A percentile compares a stretch with the other conserved stretches of the same genome.
Conservation (phyloP, 805 yeast species). For the Blastobotrys attinorum region DNA sequence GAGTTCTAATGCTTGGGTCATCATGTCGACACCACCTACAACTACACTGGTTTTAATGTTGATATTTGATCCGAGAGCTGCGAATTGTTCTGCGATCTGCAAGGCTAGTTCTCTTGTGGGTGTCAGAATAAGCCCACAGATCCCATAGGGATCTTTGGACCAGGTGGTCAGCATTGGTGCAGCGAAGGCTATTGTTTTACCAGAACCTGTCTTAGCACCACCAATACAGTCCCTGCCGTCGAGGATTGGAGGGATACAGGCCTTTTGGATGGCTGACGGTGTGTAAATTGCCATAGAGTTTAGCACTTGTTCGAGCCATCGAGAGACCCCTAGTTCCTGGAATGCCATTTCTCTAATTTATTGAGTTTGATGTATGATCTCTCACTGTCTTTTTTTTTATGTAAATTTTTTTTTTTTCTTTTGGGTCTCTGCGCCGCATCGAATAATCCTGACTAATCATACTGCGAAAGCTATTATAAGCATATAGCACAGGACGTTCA, state of each 20-base stretch:
- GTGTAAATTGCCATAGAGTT: constrained; percentile 69
- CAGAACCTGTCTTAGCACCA: constrained; percentile 97
- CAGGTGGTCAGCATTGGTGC: constrained; percentile 94
- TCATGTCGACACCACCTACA: constrained; percentile 93
- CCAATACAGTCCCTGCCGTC: constrained; percentile 90
- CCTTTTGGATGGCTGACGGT: constrained; percentile 82
- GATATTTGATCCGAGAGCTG: constrained; percentile 85
- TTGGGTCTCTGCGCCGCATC: too few species aligned
- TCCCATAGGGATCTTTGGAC: constrained; percentile 93
- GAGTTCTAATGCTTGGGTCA: constrained; percentile 76
- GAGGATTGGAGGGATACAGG: constrained; percentile 82
- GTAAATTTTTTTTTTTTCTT: too few species aligned
- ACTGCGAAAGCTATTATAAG: too few species aligned
- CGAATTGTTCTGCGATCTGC: constrained; percentile 94
- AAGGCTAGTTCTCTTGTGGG: constrained; percentile 88
- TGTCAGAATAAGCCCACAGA: constrained; percentile 80
- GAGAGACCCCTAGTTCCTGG: constrained; percentile 63
- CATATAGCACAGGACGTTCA: too few species aligned
- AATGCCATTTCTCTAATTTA: constrained; percentile 30
- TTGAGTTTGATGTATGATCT: not conserved
- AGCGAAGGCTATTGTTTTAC: constrained; percentile 95
- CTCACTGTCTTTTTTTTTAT: too few species aligned
- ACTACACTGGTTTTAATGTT: constrained; percentile 75
- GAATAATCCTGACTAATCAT: too few species aligned
- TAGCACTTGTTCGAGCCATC: constrained; percentile 80